phyloP scores from a whole-genome alignment of 257 asterid species.

The Parsonsia alboflavescens region DNA sequence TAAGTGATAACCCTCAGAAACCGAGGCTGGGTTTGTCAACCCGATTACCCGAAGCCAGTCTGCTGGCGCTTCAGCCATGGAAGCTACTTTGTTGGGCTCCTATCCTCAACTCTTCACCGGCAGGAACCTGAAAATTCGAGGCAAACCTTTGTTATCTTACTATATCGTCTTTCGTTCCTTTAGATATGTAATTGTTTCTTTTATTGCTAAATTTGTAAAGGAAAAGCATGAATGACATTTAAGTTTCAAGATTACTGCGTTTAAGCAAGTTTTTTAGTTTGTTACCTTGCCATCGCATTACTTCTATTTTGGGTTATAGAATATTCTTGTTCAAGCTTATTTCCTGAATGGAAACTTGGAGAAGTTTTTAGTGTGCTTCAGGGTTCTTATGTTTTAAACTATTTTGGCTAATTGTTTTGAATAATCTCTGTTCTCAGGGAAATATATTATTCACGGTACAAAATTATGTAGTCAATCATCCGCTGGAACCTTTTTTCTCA shows the following conservation, averaged over 20 bases:
- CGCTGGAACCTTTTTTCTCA: slow-evolving; percentile 25
- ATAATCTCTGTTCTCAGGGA: slow-evolving; percentile 34
- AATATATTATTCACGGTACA: slow-evolving; percentile 18
- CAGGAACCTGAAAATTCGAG: slow-evolving; percentile 18
- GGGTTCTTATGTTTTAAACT: neutral
- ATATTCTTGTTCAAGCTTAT: neutral
- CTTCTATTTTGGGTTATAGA: neutral
- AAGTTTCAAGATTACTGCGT: neutral
- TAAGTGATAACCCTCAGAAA: neutral
- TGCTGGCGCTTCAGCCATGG: slow-evolving; percentile 41
- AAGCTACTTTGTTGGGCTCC: slow-evolving; percentile 45
- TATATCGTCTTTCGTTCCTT: neutral
- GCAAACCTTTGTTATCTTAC: slow-evolving; percentile 15
- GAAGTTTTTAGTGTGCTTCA: neutral
- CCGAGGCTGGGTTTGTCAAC: neutral
- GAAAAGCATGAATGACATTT: neutral
- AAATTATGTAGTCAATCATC: slow-evolving; percentile 21
- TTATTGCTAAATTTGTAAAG: neutral
- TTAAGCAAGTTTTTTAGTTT: neutral
- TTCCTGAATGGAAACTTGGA: neutral
- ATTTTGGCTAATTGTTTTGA: neutral
- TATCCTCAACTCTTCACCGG: slow-evolving; percentile 26
- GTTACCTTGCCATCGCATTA: no score
- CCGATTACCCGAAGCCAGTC: neutral
- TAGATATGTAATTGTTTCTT: neutral